Evolutionary conservation across 2,329 filamentous ascomycete species (phyloP).

Genomic region (Colletotrichum theobromicola): DNA sequence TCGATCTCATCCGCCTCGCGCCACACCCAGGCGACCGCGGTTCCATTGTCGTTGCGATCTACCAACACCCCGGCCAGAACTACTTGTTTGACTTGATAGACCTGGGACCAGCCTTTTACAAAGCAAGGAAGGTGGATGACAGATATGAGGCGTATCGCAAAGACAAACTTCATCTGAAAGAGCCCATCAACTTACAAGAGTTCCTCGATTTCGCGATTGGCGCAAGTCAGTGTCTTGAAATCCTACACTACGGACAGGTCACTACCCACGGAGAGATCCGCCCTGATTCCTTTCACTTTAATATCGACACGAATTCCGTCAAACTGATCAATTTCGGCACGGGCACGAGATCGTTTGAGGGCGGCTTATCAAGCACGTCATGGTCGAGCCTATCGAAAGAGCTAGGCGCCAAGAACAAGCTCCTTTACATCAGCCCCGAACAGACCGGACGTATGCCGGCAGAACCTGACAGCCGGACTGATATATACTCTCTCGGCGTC

Average conservation of each 20-base stretch:
- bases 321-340: constrained; percentile 87
- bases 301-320: constrained; percentile 71
- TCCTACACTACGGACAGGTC: constrained; percentile 87
- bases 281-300: constrained; percentile 90
- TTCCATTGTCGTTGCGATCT: constrained; percentile 79
- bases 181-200: constrained; percentile 71
- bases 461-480: constrained; percentile 89
- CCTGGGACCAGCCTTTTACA: constrained; percentile 78
- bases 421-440: constrained; percentile 92
- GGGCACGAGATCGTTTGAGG: constrained; percentile 86
- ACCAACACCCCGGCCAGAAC: constrained; percentile 78
- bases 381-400: constrained; percentile 87
- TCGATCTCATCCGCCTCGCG: constrained; percentile 78
- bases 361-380: constrained; percentile 82
- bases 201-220: constrained; percentile 94
- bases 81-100: constrained; percentile 73
- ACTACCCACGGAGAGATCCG: constrained; percentile 91
- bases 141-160: constrained; percentile 50
- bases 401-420: constrained; percentile 84
- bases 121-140: constrained; percentile 57
- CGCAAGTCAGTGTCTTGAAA: constrained; percentile 83
- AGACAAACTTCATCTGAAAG: constrained; percentile 52
- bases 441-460: constrained; percentile 93
- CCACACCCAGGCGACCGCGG: constrained; percentile 72
- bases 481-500: constrained; percentile 91